Evolutionary conservation across 768 basidiomycete genomes (phyloP), one percentile per base, ranked within the genome.

Genomic region (Xerocomellus intermedius): DNA sequence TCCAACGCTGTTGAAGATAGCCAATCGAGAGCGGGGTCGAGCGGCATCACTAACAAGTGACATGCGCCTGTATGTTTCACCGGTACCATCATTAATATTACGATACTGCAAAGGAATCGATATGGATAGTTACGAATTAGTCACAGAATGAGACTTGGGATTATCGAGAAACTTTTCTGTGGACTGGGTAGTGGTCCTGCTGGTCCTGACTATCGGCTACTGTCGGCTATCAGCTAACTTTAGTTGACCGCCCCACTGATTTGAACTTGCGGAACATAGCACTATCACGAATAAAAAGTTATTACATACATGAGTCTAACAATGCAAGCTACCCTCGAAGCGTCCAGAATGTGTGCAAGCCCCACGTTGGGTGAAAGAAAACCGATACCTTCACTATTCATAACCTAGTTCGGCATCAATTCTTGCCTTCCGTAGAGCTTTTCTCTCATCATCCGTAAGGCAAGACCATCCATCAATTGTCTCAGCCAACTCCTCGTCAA

Each of bases 401-500:
- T 78, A 84, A 19, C 80, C 82, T 64, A 85, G 70, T 69, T 89
- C 87, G 56, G 74, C 76, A 42, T 85, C 82, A 64, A 82, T 74
- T 70, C 89, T 89, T 12, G 77, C 78, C 58, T 77, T 79, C 64
- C 80, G 78, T 66, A 87, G 67, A 49, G 74, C 74, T 58, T 73
- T 80, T 69, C 84, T 69, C 58, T 82, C 77, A 21, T 73, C 70
- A 44, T 72, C 72, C 12, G 63, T 60, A 48, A 72, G 66, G 33
- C 70, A 66, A 33, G 78, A 77, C 73, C 87, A 82, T 17, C 88
- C 89, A 12, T 88, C 87, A 4, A 87, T 74, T 41, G 76, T 83
- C 58, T 91, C 89, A 24, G 86, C 76, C 54, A 91, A 70, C 71
- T 92, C 89, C 68, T 88, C 82, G 65, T 91, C 89, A 80, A 90